Percentiles rank a stretch among this genome's conserved stretches.
Evolutionary conservation across 345 rosid species (phyloP).

Genomic region (Cardamine occulta): DNA sequence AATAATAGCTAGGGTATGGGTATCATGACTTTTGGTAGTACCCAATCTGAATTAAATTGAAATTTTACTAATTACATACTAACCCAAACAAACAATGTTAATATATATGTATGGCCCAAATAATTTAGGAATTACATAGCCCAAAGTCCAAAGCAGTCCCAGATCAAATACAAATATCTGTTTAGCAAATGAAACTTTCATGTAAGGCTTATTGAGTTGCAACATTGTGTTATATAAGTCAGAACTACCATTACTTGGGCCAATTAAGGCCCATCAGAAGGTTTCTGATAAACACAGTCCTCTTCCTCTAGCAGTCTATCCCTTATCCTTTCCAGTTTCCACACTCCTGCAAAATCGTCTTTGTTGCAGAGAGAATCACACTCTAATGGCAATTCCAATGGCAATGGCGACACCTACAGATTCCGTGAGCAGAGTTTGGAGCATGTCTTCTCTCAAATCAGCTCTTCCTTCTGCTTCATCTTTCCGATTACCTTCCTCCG

Average conservation of each 20-base stretch:
- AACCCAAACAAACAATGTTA: background rate
- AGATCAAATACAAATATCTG: background rate
- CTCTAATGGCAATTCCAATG: slow-evolving; percentile 48
- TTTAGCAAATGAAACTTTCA: background rate
- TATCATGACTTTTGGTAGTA: background rate
- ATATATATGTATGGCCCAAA: background rate
- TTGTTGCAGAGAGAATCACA: slow-evolving; percentile 32
- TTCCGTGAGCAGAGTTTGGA: slow-evolving; percentile 53
- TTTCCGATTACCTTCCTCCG: slow-evolving; percentile 44
- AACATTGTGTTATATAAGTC: background rate
- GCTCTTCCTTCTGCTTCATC: slow-evolving; percentile 66
- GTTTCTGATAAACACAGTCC: slow-evolving; percentile 11
- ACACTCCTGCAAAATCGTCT: background rate
- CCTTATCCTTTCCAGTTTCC: slow-evolving; percentile 32
- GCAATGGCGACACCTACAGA: slow-evolving; percentile 48
- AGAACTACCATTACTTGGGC: background rate
- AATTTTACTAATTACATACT: background rate
- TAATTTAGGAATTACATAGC: background rate
- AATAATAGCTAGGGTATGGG: background rate
- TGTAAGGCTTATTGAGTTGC: background rate
- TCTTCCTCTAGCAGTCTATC: background rate
- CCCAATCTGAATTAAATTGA: background rate
- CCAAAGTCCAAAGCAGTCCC: background rate
- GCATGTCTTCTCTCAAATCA: slow-evolving; percentile 63
- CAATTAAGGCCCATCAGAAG: slow-evolving; percentile 12